Conservation (phyloP, 1,139 yeast genomes). For the Pichia sp. region DNA sequence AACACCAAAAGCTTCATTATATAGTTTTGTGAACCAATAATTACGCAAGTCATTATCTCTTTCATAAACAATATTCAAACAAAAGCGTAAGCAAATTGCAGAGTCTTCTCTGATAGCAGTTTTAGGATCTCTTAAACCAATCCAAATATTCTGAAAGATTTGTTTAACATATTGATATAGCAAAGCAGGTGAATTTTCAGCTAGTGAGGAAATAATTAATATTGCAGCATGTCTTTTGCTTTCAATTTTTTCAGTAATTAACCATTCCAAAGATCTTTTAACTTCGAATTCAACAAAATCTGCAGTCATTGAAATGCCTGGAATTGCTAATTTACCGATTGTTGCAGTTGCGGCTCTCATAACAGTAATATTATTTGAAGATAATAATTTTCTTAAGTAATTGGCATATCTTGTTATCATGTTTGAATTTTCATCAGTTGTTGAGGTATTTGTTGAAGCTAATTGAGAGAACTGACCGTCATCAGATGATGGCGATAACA, state of each 20-base stretch:
- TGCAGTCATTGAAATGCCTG: conserved; percentile 83
- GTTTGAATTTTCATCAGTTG: conserved; percentile 71
- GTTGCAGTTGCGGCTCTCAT: conserved; percentile 84
- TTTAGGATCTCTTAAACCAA: conserved; percentile 75
- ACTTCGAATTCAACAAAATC: conserved; percentile 93
- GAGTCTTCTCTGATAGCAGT: conserved; percentile 73
- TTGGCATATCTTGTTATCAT: conserved; percentile 88
- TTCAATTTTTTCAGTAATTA: conserved; percentile 74
- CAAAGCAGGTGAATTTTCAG: conserved; percentile 81
- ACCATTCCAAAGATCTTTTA: conserved; percentile 84
- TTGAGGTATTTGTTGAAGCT: conserved; percentile 14
- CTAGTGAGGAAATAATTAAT: conserved; percentile 73
- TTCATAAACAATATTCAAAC: conserved; percentile 70
- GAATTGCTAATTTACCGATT: conserved; percentile 79
- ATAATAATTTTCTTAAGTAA: conserved; percentile 72
- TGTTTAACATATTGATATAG: conserved; percentile 73
- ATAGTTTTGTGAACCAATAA: conserved; percentile 68
- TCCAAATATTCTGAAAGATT: conserved; percentile 79
- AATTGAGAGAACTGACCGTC: conserved; percentile 22
- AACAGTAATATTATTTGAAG: conserved; percentile 75
- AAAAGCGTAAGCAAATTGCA: conserved; percentile 71
- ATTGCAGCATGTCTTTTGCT: conserved; percentile 87
- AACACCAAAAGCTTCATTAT: conserved; percentile 27
- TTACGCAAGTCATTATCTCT: conserved; percentile 68
- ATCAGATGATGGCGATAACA: conserved; percentile 24